These are phyloP conservation scores for Ogataea siamensis DNA, from an alignment of 805 yeast species.

Conservation along the genomic window DNA sequence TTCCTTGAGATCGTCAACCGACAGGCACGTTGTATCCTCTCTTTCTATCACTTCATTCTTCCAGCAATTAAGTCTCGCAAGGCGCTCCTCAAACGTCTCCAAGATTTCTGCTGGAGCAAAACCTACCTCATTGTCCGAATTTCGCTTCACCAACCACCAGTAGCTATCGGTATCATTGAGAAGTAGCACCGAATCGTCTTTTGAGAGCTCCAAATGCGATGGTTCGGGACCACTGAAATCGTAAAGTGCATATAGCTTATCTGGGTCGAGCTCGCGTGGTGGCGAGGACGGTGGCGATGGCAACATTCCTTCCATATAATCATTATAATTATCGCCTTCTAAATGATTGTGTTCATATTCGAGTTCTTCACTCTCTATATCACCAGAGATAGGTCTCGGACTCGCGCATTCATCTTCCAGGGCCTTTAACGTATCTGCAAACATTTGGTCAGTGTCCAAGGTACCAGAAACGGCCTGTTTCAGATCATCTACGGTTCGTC, in stretches of 20 bases:
- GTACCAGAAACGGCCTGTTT: slow-evolving; percentile 18
- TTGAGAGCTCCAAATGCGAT: slow-evolving; percentile 75
- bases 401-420: slow-evolving; percentile 1
- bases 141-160: slow-evolving; percentile 86
- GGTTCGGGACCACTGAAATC: slow-evolving; percentile 92
- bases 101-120: slow-evolving; percentile 96
- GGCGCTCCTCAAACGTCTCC: slow-evolving; percentile 86
- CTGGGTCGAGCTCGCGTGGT: slow-evolving; percentile 79
- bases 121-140: slow-evolving; percentile 54
- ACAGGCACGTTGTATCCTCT: slow-evolving; percentile 22
- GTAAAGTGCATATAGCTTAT: slow-evolving; percentile 78
- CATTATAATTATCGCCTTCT: slow-evolving; percentile 37
- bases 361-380: slow-evolving; percentile 6
- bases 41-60: slow-evolving; percentile 74
- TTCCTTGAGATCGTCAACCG: slow-evolving; percentile 27
- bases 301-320: slow-evolving; percentile 40
- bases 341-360: slow-evolving; percentile 16
- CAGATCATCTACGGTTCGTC: slow-evolving; percentile 14
- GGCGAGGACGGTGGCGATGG: slow-evolving; percentile 78
- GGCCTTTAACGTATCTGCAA: slow-evolving; percentile 10
- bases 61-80: slow-evolving; percentile 91
- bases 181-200: slow-evolving; percentile 80
- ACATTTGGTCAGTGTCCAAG: slow-evolving; percentile 26
- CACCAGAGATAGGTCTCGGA: not conserved
- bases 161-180: slow-evolving; percentile 88